Evolutionary conservation across 2,329 filamentous ascomycete genomes (phyloP), one percentile per base, ranked within the genome.

Genomic region (Epichloe typhina): DNA sequence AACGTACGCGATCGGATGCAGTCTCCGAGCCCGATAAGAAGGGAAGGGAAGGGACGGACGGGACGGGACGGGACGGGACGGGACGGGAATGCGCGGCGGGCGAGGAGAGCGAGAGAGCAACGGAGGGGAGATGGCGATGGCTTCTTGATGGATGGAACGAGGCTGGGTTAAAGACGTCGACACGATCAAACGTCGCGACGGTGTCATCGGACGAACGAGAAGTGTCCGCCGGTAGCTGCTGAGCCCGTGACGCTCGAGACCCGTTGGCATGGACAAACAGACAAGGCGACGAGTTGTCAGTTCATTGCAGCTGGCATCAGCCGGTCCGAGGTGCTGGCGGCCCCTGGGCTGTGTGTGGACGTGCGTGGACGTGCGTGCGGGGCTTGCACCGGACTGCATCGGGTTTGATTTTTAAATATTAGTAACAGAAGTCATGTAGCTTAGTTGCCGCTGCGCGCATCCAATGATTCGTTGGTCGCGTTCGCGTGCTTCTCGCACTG

Each of bases 161-260:
- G 8, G 39, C 4, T 36, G 17, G 17, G 19, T 23, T 42, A 36
- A 49, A 42, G 38, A 49, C 11, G 26, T 19, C 26, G 31, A 12
- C 37, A 8, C 19, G 13, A 23, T 19, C 3, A 11, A 19, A 9
- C n/a, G 38, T 11, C 38, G 12, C 39, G 33, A 49, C 38, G 38
- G 39, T 23, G 26, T 23, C 47, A 42, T 49, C 47, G 47, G 47
- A 23, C 31, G 31, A 42, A 49, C 38, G 47, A 42, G n/a, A 49
- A 49, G 39, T 49, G 38, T 49, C 47, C 47, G 47, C 39, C 31
- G 36, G 21, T 26, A 23, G 23, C n/a, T 35, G 31, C 39, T 38
- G n/a, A 37, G 31, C 4, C 31, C 1, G 31, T 2, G 31, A 31
- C 31, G 7, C 31, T 31, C 31, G 31, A 31, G 31, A 31, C 31